phyloP scores from a whole-genome alignment of 805 yeast species.

The Kodamaea nitidulidarum region DNA sequence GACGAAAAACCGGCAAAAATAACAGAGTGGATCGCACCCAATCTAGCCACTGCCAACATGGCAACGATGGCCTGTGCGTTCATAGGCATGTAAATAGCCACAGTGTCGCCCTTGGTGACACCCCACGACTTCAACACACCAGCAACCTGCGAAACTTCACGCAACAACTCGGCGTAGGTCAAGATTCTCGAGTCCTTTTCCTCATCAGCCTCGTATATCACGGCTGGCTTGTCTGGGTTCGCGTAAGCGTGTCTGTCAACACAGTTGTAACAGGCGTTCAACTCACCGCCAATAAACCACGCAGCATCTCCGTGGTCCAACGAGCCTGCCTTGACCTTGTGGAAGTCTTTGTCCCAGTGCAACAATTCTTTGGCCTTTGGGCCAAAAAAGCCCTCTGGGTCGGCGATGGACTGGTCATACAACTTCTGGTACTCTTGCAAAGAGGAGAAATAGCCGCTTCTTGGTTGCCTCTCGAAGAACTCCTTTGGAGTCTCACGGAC shows the following conservation, averaged over 20 bases:
- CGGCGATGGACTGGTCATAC: constrained; percentile 69
- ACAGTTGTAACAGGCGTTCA: constrained; percentile 77
- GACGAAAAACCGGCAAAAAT: constrained; percentile 83
- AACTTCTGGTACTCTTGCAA: constrained; percentile 65
- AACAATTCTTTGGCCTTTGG: constrained; percentile 67
- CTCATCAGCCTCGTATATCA: constrained; percentile 80
- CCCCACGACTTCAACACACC: constrained; percentile 65
- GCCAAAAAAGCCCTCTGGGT: constrained; percentile 81
- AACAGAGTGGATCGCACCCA: constrained; percentile 83
- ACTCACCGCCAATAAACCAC: constrained; percentile 77
- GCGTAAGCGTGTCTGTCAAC: constrained; percentile 76
- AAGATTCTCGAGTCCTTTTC: constrained; percentile 58
- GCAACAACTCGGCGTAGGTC: constrained; percentile 68
- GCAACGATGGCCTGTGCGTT: constrained; percentile 75
- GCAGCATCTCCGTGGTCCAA: constrained; percentile 53
- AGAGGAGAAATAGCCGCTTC: constrained; percentile 53
- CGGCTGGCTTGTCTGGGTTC: constrained; percentile 69
- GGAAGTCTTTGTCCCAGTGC: constrained; percentile 77
- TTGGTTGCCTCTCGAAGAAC: constrained; percentile 57
- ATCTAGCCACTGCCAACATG: constrained; percentile 69
- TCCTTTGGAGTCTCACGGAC: constrained; percentile 51
- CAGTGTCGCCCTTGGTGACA: constrained; percentile 76
- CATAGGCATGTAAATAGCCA: constrained; percentile 85
- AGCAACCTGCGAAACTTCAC: constrained; percentile 67
- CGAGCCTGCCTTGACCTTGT: constrained; percentile 60